Evolutionary conservation across 495 filamentous ascomycete genomes (phyloP).

Genomic region (Chaetomidium leptoderma): DNA sequence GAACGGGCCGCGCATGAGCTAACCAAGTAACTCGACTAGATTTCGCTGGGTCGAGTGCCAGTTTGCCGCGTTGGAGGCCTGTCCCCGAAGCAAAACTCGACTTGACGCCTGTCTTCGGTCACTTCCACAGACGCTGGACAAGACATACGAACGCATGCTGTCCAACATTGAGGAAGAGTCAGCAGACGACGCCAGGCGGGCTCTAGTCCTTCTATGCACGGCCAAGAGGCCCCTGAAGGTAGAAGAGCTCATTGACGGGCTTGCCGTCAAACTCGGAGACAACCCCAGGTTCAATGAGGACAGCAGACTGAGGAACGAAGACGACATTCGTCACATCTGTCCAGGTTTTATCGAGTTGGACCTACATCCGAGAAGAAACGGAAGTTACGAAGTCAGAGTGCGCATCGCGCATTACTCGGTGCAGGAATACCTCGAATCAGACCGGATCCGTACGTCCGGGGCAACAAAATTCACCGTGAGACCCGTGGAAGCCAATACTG

Average conservation of each 20-base stretch:
- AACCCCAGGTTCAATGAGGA: conserved; percentile 4
- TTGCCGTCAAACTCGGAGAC: conserved; percentile 9
- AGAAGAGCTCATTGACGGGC: conserved; percentile 5
- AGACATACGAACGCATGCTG: conserved; percentile 12
- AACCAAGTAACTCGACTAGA: neutral
- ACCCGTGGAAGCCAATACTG: neutral
- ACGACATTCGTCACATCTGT: conserved; percentile 8
- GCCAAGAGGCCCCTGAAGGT: neutral
- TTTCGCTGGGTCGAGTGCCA: conserved; percentile 16
- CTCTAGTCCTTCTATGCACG: neutral
- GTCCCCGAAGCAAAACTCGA: conserved; percentile 7
- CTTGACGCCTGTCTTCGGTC: neutral
- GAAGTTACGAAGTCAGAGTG: neutral
- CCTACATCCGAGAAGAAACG: neutral
- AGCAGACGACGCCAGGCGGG: neutral
- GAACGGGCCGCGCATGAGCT: too few relatives aligned
- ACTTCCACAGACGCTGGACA: neutral
- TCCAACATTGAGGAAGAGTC: conserved; percentile 8
- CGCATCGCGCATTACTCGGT: conserved; percentile 10
- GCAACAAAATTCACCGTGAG: neutral
- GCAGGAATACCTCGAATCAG: conserved; percentile 8
- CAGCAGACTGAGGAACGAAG: neutral
- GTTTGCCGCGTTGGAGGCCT: neutral
- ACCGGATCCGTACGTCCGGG: neutral
- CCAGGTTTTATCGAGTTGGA: conserved; percentile 8